Evolutionary conservation across 1,284 basidiomycete genomes (phyloP).

Genomic region (Melampsora larici-populina): DNA sequence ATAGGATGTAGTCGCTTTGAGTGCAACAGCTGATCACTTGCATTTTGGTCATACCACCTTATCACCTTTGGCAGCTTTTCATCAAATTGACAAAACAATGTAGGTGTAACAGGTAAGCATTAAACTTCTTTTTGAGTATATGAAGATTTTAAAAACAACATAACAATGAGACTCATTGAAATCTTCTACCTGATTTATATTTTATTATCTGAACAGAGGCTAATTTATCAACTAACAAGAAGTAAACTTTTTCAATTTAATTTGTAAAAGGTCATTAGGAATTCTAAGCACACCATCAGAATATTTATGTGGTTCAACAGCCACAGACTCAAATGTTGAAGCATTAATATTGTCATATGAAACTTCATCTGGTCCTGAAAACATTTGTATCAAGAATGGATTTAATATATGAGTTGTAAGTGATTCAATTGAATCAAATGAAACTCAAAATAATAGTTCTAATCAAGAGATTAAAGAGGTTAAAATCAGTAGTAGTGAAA

Average conservation of each 20-base stretch:
- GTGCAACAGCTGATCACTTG: conserved; percentile 92
- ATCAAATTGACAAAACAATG: conserved; percentile 71
- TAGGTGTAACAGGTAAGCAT: conserved; percentile 74
- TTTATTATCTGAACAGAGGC: background rate
- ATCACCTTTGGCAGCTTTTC: conserved; percentile 84
- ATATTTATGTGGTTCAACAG: conserved; percentile 85
- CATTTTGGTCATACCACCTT: conserved; percentile 97
- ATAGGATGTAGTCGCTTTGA: conserved; percentile 55
- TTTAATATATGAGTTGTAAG: conserved; percentile 44
- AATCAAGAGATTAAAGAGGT: background rate
- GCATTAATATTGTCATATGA: conserved; percentile 82
- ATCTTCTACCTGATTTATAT: background rate
- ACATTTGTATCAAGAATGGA: conserved; percentile 6
- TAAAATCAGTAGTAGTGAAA: conserved; percentile 24
- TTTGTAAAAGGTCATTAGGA: conserved; percentile 12
- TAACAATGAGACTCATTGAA: background rate
- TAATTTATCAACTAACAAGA: background rate
- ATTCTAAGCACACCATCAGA: conserved; percentile 38
- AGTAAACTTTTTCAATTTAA: conserved; percentile 56
- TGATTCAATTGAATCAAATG: conserved; percentile 6
- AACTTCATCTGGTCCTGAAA: conserved; percentile 68
- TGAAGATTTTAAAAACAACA: background rate
- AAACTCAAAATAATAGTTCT: background rate
- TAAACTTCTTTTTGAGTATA: no score
- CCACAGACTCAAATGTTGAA: conserved; percentile 74